A percentile compares a stretch with the other conserved stretches of the same genome.
These are phyloP conservation scores for Kodamaea arcana DNA, from an alignment of 1,139 yeast species.

Conservation along the genomic window DNA sequence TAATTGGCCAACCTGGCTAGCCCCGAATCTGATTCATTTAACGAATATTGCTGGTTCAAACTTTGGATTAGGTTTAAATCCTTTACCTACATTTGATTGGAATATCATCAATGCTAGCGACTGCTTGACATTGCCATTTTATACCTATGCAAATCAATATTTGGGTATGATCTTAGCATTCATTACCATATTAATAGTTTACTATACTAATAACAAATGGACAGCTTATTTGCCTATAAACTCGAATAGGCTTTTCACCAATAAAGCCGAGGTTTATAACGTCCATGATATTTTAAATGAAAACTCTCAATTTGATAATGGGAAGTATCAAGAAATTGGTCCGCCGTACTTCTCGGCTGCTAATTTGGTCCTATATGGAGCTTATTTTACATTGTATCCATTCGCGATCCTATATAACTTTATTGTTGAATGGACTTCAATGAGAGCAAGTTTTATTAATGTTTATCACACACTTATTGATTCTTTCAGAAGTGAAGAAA, in stretches of 20 bases:
- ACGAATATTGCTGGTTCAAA: conserved; percentile 36
- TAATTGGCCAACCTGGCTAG: conserved; percentile 49
- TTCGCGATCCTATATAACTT: conserved; percentile 47
- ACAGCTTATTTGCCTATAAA: conserved; percentile 54
- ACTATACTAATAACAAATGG: conserved; percentile 49
- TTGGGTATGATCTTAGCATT: conserved; percentile 44
- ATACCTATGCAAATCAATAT: conserved; percentile 36
- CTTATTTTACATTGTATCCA: conserved; percentile 57
- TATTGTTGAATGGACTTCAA: conserved; percentile 43
- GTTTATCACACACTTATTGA: conserved; percentile 29
- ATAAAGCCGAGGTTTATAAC: conserved; percentile 41
- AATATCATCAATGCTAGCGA: conserved; percentile 35
- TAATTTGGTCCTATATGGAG: conserved; percentile 48
- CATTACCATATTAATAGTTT: conserved; percentile 40
- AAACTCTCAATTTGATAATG: conserved; percentile 33
- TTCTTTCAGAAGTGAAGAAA: conserved; percentile 18
- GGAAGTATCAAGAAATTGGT: conserved; percentile 42
- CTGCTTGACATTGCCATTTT: conserved; percentile 45
- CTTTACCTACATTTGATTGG: conserved; percentile 46
- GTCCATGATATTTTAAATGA: conserved; percentile 40
- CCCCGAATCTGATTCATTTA: conserved; percentile 37
- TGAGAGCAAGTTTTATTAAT: conserved; percentile 36
- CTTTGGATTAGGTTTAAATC: conserved; percentile 41
- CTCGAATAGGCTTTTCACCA: conserved; percentile 43
- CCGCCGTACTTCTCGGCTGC: conserved; percentile 62